Percentiles rank a stretch among this genome's conserved stretches.
Evolutionary conservation across 2,329 filamentous ascomycete species (phyloP).

Genomic region (Teratosphaeria zuluensis): DNA sequence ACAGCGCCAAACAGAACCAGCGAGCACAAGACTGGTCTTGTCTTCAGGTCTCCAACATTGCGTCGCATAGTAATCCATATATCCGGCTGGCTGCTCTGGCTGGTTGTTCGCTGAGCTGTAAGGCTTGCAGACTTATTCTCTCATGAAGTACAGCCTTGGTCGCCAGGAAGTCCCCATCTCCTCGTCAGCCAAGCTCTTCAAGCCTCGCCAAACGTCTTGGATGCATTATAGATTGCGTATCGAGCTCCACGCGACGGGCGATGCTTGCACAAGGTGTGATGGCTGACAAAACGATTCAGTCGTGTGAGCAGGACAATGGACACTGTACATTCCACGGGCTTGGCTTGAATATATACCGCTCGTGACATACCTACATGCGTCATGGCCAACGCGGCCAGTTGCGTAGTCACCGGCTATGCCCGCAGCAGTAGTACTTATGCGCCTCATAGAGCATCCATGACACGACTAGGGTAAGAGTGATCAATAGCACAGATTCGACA

Average conservation of each 20-base stretch:
- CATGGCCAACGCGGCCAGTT: neutral
- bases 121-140: neutral
- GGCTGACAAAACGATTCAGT: neutral
- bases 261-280: neutral
- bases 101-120: too few species aligned
- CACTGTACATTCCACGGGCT: neutral
- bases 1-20: too few species aligned
- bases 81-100: too few species aligned
- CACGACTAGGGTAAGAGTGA: too few species aligned
- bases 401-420: neutral
- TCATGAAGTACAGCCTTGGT: too few species aligned
- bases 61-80: too few species aligned
- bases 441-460: too few species aligned
- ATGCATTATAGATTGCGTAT: neutral
- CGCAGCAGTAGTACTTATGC: too few species aligned
- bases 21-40: too few species aligned
- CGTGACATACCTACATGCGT: neutral
- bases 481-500: too few species aligned
- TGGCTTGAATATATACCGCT: neutral
- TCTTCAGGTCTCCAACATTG: too few species aligned
- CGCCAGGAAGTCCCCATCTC: too few species aligned
- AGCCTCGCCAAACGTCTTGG: neutral
- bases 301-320: neutral
- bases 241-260: neutral
- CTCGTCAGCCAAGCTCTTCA: neutral